These are phyloP conservation scores for Talaromyces sp. DNA, from an alignment of 2,329 filamentous ascomycete species.

Conservation along the genomic window DNA sequence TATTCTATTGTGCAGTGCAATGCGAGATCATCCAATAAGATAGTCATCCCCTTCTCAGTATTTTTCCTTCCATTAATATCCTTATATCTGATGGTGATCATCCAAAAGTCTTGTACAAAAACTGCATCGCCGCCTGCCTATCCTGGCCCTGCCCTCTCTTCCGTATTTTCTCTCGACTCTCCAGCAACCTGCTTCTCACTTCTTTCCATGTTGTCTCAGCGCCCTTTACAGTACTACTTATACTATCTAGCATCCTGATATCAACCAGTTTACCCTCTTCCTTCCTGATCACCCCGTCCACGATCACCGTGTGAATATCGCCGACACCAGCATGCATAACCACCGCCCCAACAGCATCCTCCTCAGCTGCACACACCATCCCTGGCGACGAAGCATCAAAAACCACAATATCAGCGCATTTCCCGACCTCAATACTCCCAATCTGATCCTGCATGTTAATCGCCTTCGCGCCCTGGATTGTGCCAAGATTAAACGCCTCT, in stretches of 20 bases:
- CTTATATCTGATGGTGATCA: background rate
- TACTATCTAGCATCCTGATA: background rate
- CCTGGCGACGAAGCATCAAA: constrained; percentile 27
- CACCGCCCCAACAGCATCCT: constrained; percentile 30
- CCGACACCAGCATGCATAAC: constrained; percentile 28
- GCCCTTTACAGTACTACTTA: background rate
- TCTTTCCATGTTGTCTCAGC: background rate
- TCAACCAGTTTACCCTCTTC: background rate
- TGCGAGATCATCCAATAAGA: background rate
- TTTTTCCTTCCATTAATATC: background rate
- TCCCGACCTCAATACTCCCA: constrained; percentile 29
- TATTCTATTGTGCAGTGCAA: background rate
- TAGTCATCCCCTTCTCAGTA: background rate
- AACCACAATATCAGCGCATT: constrained; percentile 31
- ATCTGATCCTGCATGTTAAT: constrained; percentile 27
- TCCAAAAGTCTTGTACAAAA: background rate
- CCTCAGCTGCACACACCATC: constrained; percentile 28
- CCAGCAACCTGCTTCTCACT: background rate
- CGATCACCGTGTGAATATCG: constrained; percentile 30
- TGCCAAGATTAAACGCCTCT: constrained; percentile 23
- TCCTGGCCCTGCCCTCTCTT: background rate
- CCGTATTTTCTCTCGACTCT: background rate
- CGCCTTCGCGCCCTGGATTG: constrained; percentile 31
- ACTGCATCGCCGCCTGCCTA: background rate
- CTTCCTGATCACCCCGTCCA: constrained; percentile 24